Base-by-base conservation (phyloP, 2,329 filamentous ascomycete species). In the Neophaeococcomyces aloes region DNA sequence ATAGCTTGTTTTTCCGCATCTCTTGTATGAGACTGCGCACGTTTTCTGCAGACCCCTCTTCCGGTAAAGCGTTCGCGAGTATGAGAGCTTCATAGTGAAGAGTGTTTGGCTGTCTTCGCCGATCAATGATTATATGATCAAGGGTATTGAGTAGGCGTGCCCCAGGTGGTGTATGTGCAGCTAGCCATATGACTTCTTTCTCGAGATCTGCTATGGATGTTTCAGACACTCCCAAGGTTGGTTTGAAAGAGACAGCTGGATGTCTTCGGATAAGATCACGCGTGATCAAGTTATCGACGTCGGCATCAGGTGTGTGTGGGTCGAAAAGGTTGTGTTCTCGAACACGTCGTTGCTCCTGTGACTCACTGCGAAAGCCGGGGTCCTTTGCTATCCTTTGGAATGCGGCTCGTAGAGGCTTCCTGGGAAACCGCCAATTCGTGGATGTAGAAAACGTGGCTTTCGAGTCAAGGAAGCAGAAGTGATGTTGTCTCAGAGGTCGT, bases 41-140 rank as follows among this genome's bases (percentile, higher is more conserved):
- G 36, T 75, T 74, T 21, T 70, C 69, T 2, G 79, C 79, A 4
- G 82, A 86, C 7, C 87, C 88, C 41, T 73, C 59, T 25, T 64
- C 55, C 1, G 73, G 67, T 56, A 79, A 74, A 23, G 75, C 69
- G 63, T 93, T 87, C 36, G 80, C 77, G 47, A 79, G 70, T 54
- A 94, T 79, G 40, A 94, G 65, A 11, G 81, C 78, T 53, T 85
- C 79, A 61, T 91, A 95, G 53, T 69, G 65, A 4, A 59, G 57
- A 21, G 57, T 55, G 18, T 58, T 54, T 3, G 65, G 65, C 25
- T 56, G 52, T 29, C 64, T 47, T 45, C 59, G 56, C 23, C 61
- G 63, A 39, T 61, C 58, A 37, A 56, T 49, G 42, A 69, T 59
- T 21, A 69, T 50, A n/a, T 58, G 52, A n/a, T 55, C 57, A 19